phyloP scores from a whole-genome alignment of 1,284 basidiomycete species.

The Melanopsichium pennsylvanicum region DNA sequence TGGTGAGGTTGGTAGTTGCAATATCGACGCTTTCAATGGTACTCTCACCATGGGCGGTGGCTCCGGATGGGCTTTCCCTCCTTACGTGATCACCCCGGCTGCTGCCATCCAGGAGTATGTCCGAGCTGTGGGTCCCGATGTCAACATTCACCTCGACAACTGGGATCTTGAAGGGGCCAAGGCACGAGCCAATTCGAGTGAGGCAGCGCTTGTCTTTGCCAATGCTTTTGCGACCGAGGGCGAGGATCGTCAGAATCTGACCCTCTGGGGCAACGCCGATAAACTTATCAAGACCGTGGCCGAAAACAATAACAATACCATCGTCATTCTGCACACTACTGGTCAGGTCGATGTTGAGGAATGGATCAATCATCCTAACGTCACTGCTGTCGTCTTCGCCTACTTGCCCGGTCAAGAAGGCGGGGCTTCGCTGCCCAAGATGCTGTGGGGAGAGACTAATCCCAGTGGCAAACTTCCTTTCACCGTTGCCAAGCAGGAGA shows the following conservation, averaged over 20 bases:
- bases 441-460: constrained; percentile 56
- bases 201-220: constrained; percentile 73
- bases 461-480: constrained; percentile 58
- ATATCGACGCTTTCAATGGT: too few relatives aligned
- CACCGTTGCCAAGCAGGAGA: constrained; percentile 52
- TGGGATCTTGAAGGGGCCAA: constrained; percentile 66
- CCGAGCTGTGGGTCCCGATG: constrained; percentile 70
- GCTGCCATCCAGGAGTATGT: constrained; percentile 75
- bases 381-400: constrained; percentile 56
- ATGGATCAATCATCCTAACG: constrained; percentile 55
- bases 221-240: constrained; percentile 62
- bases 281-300: constrained; percentile 53
- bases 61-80: constrained; percentile 69
- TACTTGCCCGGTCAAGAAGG: constrained; percentile 53
- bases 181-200: constrained; percentile 55
- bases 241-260: constrained; percentile 80
- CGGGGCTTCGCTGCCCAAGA: constrained; percentile 49
- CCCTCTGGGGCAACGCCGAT: constrained; percentile 81
- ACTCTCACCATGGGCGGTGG: constrained; percentile 86
- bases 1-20: too few relatives aligned
- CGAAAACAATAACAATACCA: constrained; percentile 52
- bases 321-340: constrained; percentile 55
- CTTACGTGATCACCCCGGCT: constrained; percentile 69
- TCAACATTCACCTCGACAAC: constrained; percentile 72
- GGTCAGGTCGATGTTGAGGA: constrained; percentile 53